Evolutionary conservation across 73 alveolate species (phyloP).

Genomic region (Breviolum minutum): DNA sequence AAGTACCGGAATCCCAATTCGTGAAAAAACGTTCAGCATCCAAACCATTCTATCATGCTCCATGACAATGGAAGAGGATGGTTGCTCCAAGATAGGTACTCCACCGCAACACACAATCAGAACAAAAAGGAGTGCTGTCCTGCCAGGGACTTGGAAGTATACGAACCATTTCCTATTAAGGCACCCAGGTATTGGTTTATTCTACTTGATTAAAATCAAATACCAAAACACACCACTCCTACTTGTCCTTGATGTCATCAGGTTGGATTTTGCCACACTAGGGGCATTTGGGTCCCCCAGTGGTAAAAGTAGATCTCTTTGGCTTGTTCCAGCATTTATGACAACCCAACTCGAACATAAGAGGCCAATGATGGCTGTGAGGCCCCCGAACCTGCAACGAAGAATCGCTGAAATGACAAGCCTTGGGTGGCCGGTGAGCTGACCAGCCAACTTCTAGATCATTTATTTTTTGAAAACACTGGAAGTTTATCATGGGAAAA

Average conservation of each 20-base stretch:
- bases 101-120: not conserved
- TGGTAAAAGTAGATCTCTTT: not conserved
- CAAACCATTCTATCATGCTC: constrained; percentile 6
- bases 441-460: not conserved
- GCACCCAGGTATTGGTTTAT: no score
- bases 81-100: not conserved
- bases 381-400: not conserved
- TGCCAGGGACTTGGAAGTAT: not conserved
- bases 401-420: not conserved
- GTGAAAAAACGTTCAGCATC: not conserved
- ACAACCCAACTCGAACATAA: not conserved
- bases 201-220: no score
- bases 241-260: not conserved
- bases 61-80: not conserved
- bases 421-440: not conserved
- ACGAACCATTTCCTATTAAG: no score
- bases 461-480: no score
- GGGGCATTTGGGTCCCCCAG: not conserved
- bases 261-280: not conserved
- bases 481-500: no score
- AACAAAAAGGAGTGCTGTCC: not conserved
- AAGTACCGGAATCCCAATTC: not conserved
- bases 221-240: not conserved
- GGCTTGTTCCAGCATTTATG: not conserved
- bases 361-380: not conserved